Evolutionary conservation across 192 early-diverging fungal genomes (phyloP).

Genomic region (Rhizophagus sp.): DNA sequence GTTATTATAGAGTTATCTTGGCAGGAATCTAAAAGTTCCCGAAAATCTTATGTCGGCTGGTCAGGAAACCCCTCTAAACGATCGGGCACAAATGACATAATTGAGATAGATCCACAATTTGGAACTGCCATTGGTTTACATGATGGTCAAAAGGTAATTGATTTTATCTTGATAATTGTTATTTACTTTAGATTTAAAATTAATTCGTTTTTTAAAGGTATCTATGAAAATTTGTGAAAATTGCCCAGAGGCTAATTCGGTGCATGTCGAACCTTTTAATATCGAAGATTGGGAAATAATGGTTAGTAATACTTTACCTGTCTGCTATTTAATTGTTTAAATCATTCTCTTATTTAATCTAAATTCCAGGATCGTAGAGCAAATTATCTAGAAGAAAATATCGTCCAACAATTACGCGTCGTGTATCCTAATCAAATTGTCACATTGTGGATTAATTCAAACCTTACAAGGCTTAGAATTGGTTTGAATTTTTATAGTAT

Average conservation of each 20-base stretch:
- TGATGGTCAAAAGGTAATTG: slow-evolving; percentile 58
- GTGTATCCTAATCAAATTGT: slow-evolving; percentile 67
- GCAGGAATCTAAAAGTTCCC: slow-evolving; percentile 39
- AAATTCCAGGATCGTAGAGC: slow-evolving; percentile 63
- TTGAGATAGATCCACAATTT: slow-evolving; percentile 76
- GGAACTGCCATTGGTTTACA: slow-evolving; percentile 63
- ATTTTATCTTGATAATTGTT: neutral
- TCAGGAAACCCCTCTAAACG: slow-evolving; percentile 47
- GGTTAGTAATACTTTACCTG: slow-evolving; percentile 33
- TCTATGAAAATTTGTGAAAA: slow-evolving; percentile 60
- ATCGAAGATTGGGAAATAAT: slow-evolving; percentile 85
- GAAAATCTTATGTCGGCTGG: slow-evolving; percentile 63
- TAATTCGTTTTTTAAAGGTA: slow-evolving; percentile 37
- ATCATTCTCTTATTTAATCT: neutral
- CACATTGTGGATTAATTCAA: slow-evolving; percentile 73
- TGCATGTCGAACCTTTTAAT: slow-evolving; percentile 67
- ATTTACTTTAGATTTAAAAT: neutral
- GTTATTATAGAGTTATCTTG: slow-evolving; percentile 59
- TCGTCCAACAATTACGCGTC: slow-evolving; percentile 70
- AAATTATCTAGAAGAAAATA: slow-evolving; percentile 68
- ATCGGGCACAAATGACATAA: slow-evolving; percentile 33
- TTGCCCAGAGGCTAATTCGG: slow-evolving; percentile 55
- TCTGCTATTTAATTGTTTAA: neutral
- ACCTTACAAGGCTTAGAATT: slow-evolving; percentile 59
- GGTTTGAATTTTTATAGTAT: slow-evolving; percentile 47